Percentiles rank a stretch among this genome's conserved stretches.
Evolutionary conservation across 352 stramenopile genomes (phyloP).

Genomic region (Phytopythium delawarense): DNA sequence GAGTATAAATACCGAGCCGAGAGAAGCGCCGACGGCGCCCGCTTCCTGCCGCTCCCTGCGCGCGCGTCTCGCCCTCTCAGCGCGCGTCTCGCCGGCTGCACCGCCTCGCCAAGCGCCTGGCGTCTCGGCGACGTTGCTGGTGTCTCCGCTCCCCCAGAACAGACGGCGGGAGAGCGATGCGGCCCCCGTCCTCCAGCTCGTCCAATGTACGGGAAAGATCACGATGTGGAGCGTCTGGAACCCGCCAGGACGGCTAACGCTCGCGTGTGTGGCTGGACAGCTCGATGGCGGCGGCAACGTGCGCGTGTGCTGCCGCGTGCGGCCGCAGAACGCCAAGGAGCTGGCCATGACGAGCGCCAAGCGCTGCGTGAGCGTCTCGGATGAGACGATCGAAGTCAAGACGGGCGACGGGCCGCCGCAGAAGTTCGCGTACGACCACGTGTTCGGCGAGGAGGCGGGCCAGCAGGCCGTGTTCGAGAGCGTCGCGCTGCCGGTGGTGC

Average conservation of each 20-base stretch:
- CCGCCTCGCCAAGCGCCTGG: not conserved
- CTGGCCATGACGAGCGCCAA: slow-evolving; percentile 55
- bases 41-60: not conserved
- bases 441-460: slow-evolving; percentile 79
- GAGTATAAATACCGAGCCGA: not conserved
- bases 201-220: not conserved
- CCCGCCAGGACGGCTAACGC: not conserved
- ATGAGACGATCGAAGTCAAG: slow-evolving; percentile 66
- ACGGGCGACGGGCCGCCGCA: slow-evolving; percentile 52
- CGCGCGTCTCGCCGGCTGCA: not conserved
- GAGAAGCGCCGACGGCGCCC: not conserved
- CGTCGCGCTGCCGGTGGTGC: slow-evolving; percentile 82
- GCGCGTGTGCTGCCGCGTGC: slow-evolving; percentile 78
- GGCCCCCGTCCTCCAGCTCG: not conserved
- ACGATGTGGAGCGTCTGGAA: not conserved
- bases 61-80: not conserved
- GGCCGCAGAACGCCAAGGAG: slow-evolving; percentile 78
- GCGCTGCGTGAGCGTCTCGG: slow-evolving; percentile 46
- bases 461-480: slow-evolving; percentile 89
- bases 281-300: slow-evolving; percentile 46
- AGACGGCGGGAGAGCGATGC: not conserved
- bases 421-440: slow-evolving; percentile 88
- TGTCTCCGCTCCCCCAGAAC: not conserved
- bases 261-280: not conserved
- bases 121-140: not conserved